A percentile compares a stretch with the other conserved stretches of the same genome.
phyloP scores from a whole-genome alignment of 2,329 filamentous ascomycete genomes.

The Talaromyces sp. region DNA sequence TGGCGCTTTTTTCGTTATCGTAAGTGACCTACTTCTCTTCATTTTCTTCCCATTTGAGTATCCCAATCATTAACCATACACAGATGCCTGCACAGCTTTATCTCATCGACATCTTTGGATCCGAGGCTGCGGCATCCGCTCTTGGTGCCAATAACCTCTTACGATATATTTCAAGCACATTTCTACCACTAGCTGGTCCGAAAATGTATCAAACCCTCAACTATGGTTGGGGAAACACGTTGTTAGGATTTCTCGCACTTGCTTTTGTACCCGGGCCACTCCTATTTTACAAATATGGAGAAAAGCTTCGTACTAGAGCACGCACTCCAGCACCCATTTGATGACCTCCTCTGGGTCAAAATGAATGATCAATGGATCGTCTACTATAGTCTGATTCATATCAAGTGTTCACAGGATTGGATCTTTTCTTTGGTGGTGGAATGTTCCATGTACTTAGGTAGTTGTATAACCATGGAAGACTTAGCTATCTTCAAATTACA shows the following conservation, averaged over 20 bases:
- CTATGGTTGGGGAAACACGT: constrained; percentile 46
- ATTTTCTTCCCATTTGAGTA: background rate
- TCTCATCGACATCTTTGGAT: constrained; percentile 45
- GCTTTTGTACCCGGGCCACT: constrained; percentile 46
- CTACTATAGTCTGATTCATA: too few relatives aligned
- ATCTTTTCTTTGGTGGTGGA: too few relatives aligned
- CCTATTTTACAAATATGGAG: constrained; percentile 23
- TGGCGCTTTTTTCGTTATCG: constrained; percentile 19
- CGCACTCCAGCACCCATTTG: background rate
- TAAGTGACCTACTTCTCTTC: background rate
- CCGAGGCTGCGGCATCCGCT: constrained; percentile 42
- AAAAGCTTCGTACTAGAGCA: constrained; percentile 30
- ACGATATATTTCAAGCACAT: constrained; percentile 48
- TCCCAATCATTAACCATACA: constrained; percentile 29
- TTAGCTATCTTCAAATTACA: too few relatives aligned
- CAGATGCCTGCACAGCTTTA: constrained; percentile 47
- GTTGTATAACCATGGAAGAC: too few relatives aligned
- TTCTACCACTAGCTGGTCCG: constrained; percentile 50
- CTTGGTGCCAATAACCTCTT: constrained; percentile 44
- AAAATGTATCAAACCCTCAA: constrained; percentile 42
- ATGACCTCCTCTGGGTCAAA: background rate
- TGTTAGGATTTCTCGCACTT: constrained; percentile 49
- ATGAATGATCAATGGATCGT: too few relatives aligned
- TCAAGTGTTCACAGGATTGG: too few relatives aligned
- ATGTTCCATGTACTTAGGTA: too few relatives aligned